A percentile compares a stretch with the other conserved stretches of the same genome.
Conservation (phyloP, 2,329 filamentous ascomycete species). For the Botrytis hyacinthi region DNA sequence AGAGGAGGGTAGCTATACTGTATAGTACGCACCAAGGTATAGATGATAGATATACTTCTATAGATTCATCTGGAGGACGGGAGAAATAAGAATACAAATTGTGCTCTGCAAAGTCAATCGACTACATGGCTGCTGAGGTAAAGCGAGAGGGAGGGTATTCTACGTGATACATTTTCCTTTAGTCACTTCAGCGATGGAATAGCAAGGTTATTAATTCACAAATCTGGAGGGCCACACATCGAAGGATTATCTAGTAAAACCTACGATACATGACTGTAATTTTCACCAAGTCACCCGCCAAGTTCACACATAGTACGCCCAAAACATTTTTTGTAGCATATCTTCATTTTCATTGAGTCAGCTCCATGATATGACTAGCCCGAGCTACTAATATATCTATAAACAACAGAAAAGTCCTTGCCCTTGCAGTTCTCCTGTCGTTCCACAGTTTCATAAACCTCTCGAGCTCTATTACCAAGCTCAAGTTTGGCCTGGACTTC, state of each 20-base stretch:
- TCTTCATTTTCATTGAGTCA: not conserved
- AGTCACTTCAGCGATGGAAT: not conserved
- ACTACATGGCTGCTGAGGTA: not conserved
- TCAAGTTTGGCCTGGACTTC: conserved; percentile 66
- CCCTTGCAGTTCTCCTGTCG: conserved; percentile 60
- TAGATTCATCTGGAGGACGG: not conserved
- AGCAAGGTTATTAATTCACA: not conserved
- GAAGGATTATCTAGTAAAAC: not conserved
- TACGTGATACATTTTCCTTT: not conserved
- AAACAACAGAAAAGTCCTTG: conserved; percentile 79
- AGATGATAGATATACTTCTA: not conserved
- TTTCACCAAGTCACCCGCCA: not conserved
- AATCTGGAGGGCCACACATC: not conserved
- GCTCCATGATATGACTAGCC: conserved; percentile 15
- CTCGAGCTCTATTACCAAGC: conserved; percentile 59
- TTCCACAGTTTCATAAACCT: conserved; percentile 68
- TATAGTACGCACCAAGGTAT: not conserved
- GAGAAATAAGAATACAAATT: not conserved
- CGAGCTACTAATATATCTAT: conserved; percentile 60
- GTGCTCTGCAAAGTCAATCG: not conserved
- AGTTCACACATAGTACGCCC: not conserved
- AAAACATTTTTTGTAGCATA: not conserved
- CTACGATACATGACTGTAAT: not conserved
- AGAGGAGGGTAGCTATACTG: not conserved
- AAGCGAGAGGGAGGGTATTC: not conserved